Percentiles rank a stretch among this genome's conserved stretches.
These are phyloP conservation scores for Clavispora asparagi DNA, from an alignment of 805 yeast species.

Conservation along the genomic window DNA sequence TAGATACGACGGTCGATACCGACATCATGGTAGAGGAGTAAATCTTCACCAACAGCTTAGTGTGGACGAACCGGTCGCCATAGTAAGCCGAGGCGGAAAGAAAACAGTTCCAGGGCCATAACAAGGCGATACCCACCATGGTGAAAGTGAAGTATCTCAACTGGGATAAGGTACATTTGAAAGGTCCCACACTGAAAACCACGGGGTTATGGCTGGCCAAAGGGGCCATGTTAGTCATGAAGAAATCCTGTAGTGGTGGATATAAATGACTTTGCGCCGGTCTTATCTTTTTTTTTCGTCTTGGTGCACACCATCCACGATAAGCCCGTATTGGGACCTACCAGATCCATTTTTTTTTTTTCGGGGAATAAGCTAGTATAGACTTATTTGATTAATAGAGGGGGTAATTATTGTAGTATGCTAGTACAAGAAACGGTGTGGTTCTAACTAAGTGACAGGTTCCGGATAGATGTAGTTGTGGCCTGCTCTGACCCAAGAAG, in stretches of 20 bases:
- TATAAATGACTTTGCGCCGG: not conserved
- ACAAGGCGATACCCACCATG: slow-evolving; percentile 66
- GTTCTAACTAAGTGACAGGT: too few relatives aligned
- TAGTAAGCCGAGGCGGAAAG: slow-evolving; percentile 83
- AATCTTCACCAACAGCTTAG: slow-evolving; percentile 46
- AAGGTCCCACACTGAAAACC: slow-evolving; percentile 8
- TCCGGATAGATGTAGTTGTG: not conserved
- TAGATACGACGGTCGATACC: slow-evolving; percentile 66
- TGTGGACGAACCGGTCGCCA: slow-evolving; percentile 49
- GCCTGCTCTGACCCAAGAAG: not conserved
- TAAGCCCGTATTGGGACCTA: not conserved
- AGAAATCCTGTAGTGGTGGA: not conserved
- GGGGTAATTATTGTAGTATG: too few relatives aligned
- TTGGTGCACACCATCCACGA: not conserved
- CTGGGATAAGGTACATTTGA: slow-evolving; percentile 21
- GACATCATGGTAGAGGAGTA: slow-evolving; percentile 88
- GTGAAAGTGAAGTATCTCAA: slow-evolving; percentile 55
- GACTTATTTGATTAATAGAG: too few relatives aligned
- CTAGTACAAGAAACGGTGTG: too few relatives aligned
- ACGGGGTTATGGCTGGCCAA: slow-evolving; percentile 16
- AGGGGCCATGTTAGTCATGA: not conserved
- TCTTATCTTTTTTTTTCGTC: not conserved
- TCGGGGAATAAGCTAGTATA: too few relatives aligned
- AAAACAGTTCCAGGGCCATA: slow-evolving; percentile 96
- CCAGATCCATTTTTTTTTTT: too few relatives aligned